Conservation (phyloP, 768 basidiomycete genomes). For the Kwoniella newhampshirensis region DNA sequence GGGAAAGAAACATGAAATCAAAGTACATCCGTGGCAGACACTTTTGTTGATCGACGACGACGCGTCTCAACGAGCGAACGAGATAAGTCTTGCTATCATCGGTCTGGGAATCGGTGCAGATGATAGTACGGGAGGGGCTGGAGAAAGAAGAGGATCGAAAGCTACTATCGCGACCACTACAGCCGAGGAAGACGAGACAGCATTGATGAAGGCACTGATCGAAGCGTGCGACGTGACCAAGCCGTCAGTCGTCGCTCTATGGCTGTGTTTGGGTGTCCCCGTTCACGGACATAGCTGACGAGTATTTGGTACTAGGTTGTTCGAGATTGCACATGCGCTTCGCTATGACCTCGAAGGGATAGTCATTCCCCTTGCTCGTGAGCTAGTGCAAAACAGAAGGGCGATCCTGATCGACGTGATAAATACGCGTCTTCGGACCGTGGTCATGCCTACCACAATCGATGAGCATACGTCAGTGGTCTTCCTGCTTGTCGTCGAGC, state of each 20-base stretch:
- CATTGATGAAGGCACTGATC: constrained; percentile 39
- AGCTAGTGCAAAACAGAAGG: constrained; percentile 84
- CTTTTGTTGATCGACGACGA: constrained; percentile 69
- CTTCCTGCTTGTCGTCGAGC: not conserved
- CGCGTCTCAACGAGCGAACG: constrained; percentile 61
- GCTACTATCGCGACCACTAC: constrained; percentile 10
- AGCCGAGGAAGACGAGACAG: constrained; percentile 53
- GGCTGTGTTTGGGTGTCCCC: not conserved
- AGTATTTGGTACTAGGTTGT: constrained; percentile 31
- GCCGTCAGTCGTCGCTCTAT: constrained; percentile 32
- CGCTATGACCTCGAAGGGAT: constrained; percentile 57
- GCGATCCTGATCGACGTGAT: constrained; percentile 87
- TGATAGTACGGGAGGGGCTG: not conserved
- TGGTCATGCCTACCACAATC: constrained; percentile 64
- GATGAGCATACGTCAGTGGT: constrained; percentile 40
- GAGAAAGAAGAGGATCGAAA: constrained; percentile 16
- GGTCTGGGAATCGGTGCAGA: constrained; percentile 31
- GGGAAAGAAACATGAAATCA: constrained; percentile 60
- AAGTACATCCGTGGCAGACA: constrained; percentile 87
- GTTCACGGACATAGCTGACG: not conserved
- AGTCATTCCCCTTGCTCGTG: constrained; percentile 84
- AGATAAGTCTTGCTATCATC: constrained; percentile 45
- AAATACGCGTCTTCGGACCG: constrained; percentile 72
- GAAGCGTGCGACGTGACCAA: constrained; percentile 47
- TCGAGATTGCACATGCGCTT: constrained; percentile 47